These are phyloP conservation scores for Elsinoe fawcettii DNA, from an alignment of 2,329 filamentous ascomycete species.

Conservation along the genomic window DNA sequence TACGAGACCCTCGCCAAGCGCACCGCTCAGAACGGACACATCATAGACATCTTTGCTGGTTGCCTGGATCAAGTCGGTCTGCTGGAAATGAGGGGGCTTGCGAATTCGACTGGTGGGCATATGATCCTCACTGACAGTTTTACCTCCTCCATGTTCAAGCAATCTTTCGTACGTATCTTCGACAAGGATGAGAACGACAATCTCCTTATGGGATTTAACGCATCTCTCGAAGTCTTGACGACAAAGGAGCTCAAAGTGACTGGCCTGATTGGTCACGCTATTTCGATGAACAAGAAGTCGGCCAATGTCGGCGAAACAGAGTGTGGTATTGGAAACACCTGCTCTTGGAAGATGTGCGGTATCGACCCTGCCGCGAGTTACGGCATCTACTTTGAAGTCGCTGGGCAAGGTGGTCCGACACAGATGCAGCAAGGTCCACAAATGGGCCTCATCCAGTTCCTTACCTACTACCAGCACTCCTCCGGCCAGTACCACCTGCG, in stretches of 20 bases:
- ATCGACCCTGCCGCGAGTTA: conserved; percentile 93
- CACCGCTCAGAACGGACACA: conserved; percentile 90
- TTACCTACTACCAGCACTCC: conserved; percentile 97
- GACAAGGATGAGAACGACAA: conserved; percentile 95
- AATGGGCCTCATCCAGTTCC: conserved; percentile 93
- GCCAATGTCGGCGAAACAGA: conserved; percentile 95
- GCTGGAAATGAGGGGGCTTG: conserved; percentile 94
- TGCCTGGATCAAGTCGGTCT: conserved; percentile 96
- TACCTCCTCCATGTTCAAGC: conserved; percentile 98
- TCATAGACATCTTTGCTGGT: conserved; percentile 95
- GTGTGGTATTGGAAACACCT: conserved; percentile 96
- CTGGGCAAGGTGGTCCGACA: conserved; percentile 79
- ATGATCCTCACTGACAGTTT: conserved; percentile 99
- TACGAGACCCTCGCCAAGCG: conserved; percentile 92
- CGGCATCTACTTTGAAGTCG: conserved; percentile 95
- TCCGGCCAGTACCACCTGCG: conserved; percentile 93
- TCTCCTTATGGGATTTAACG: conserved; percentile 96
- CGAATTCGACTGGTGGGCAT: conserved; percentile 92
- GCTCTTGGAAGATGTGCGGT: conserved; percentile 99
- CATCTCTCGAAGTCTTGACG: conserved; percentile 86
- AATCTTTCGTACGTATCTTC: conserved; percentile 94
- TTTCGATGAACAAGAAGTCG: conserved; percentile 97
- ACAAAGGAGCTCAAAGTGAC: conserved; percentile 98
- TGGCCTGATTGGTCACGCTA: conserved; percentile 89
- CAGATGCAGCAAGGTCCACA: conserved; percentile 80